A percentile compares a stretch with the other conserved stretches of the same genome.
Evolutionary conservation across 805 yeast species (phyloP).

Genomic region (Lachancea sp.): DNA sequence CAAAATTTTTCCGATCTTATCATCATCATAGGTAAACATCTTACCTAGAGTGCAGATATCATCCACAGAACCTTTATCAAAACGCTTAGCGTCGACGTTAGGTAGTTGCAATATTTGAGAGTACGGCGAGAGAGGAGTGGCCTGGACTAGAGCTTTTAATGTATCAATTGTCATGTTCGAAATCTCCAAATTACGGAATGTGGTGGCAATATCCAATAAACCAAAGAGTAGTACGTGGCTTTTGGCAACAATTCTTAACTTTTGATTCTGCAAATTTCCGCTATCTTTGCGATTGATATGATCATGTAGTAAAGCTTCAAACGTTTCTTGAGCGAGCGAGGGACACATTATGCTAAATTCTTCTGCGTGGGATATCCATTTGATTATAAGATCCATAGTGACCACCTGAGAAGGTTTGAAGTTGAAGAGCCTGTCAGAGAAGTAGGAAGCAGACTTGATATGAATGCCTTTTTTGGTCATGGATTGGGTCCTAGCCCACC

Average conservation of each 20-base stretch:
- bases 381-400: conserved; percentile 49
- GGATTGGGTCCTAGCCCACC: conserved; percentile 85
- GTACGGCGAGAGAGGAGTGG: conserved; percentile 49
- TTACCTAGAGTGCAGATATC: conserved; percentile 60
- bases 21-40: conserved; percentile 51
- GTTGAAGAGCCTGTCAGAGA: conserved; percentile 67
- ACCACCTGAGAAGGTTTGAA: conserved; percentile 60
- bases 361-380: conserved; percentile 55
- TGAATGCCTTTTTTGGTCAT: conserved; percentile 80
- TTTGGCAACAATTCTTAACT: conserved; percentile 52
- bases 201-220: conserved; percentile 72
- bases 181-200: conserved; percentile 67
- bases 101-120: conserved; percentile 80
- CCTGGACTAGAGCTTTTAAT: conserved; percentile 68
- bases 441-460: conserved; percentile 72
- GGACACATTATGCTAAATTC: conserved; percentile 50
- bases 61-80: conserved; percentile 27
- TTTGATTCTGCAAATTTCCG: conserved; percentile 34
- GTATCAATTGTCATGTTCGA: conserved; percentile 56
- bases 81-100: conserved; percentile 47
- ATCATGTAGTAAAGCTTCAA: conserved; percentile 46
- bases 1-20: conserved; percentile 48
- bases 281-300: conserved; percentile 50
- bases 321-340: conserved; percentile 40
- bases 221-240: conserved; percentile 64